Evolutionary conservation across 306 rosid species (phyloP), one percentile per base, ranked within the genome.

Genomic region (Lathyrus sativus): DNA sequence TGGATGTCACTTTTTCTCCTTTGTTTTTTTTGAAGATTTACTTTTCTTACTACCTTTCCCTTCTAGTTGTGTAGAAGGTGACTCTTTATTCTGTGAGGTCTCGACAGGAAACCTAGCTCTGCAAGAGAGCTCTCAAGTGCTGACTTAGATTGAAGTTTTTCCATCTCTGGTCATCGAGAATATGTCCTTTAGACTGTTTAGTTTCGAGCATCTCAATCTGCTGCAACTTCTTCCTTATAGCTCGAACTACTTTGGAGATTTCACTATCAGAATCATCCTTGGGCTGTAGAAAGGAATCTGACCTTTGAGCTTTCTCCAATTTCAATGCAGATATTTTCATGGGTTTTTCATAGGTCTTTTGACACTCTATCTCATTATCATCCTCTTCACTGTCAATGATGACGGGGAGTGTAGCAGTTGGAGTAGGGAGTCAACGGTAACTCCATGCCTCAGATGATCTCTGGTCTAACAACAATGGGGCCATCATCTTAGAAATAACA

Each of bases 171-270:
- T 82, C 91, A 76, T 92, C 98, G 1, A 92, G 98, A 79, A 77
- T 73, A 83, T 77, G 71, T 63, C 96, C 98, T 44, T 50, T 74
- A 17, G 86, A 81, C 80, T 83, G 96, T 84, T 92, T 92, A 24
- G 70, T 88, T 83, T 92, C 93, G 26, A 92, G 98, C 95, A 92
- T 88, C 78, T 88, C 96, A 83, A 88, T 89, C 82, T 89, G 98
- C 88, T 92, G 98, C 84, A 92, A 76, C 89, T 92, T 92, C 72
- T 92, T 92, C 78, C 91, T 51, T 73, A 92, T 74, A 49, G 93
- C 91, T 71, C 96, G 87, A 48, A 92, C 80, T 55, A 80, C 74
- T 75, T 85, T 92, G 64, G 85, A 74, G 18, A 65, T 67, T 65
- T 69, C 92, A 44, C 62, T 78, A 78, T 72, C 64, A 12, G 74